Base-by-base conservation (phyloP, 345 rosid species). In the Acer negundo region DNA sequence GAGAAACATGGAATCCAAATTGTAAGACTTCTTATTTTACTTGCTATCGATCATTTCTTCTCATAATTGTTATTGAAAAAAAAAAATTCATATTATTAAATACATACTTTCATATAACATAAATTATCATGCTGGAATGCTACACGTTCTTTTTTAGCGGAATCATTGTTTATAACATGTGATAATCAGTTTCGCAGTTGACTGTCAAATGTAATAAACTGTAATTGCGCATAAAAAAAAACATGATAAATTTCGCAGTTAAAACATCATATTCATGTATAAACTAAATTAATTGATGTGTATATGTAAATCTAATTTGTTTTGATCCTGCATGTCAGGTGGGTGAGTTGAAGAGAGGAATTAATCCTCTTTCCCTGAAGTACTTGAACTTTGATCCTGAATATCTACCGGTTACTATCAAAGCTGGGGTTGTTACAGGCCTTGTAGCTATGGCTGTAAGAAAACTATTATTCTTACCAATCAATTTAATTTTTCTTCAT, bases 381-480 rank as follows among this genome's bases (percentile, higher is more conserved):
- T 2, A 59, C 55, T 80, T 95, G 78, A 92, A 77, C 84, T 95
- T 95, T 42, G 82, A 89, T 3, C 10, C 89, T 26, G 53, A 88
- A 71, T 95, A 92, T 86, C 83, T 93, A 20, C 86, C 89, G 0
- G 47, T 13, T 12, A 84, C 89, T 42, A 0, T 91, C 7, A 92
- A 90, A 85, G 87, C 97, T 5, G 99, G 92, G 65, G 17, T 88
- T 44, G 28, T 95, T 62, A 89, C 94, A 3, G 99, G 87, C 28
- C 83, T 87, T 42, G 67, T 95, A 61, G 95, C 99, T 61, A 1
- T 92, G 82, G 92, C 98, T 2, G 99, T 92, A 91, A 84, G 87
- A 79, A 68, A 17, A 26, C 28, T 28, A 22, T 13, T 46, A 2
- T 9, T 11, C 16, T 9, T 8, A 24, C 2, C 67, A 9, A 9